Base-by-base conservation (phyloP, 176 grass and related monocot genomes). In the Avena eriantha region DNA sequence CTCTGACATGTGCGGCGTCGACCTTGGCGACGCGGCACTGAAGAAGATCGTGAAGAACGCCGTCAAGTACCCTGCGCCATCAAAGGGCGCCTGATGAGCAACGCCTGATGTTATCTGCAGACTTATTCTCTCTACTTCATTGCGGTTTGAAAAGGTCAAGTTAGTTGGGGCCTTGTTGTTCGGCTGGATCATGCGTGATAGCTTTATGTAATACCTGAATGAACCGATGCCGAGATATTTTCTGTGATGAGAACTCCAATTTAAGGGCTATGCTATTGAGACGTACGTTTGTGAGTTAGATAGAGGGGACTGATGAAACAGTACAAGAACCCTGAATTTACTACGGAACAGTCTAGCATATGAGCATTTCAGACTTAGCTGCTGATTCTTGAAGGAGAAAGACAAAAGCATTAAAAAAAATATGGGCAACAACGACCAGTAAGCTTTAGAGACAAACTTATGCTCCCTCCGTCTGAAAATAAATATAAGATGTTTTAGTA, bases 31-130 rank as follows among this genome's bases (percentile, higher is more conserved):
- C 83, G 94, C 94, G 3, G 92, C 85, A 64, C 36, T 39, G 26
- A 96, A 80, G 84, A 96, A 96, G 94, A 93, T 93, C 19, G 84
- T 88, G 8, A 93, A 93, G 77, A 96, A 96, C 84, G 94, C 89
- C 69, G 73, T 88, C 87, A 96, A 96, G 84, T 96, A 96, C 83
- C 89, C 91, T 24, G 87, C 83, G 34, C 89, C 88, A 3, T 31
- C 89, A 3, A 77, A 77, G 55, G 47, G n/a, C 16, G 36, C 81
- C 3, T 84, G 56, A 90, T 7, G 9, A 45, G 50, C 7, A 8
- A 29, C 29, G 33, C 80, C 23, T 19, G 19, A 86, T 60, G 18
- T n/a, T n/a, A 12, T 84, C 53, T 72, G 31, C 49, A 24, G 14
- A 56, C 14, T 17, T 17, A 14, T 41, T 11, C 17, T 8, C n/a